Percentiles rank a stretch among this genome's conserved stretches.
phyloP scores from a whole-genome alignment of 768 basidiomycete species.

The Rhodocollybia butyracea region DNA sequence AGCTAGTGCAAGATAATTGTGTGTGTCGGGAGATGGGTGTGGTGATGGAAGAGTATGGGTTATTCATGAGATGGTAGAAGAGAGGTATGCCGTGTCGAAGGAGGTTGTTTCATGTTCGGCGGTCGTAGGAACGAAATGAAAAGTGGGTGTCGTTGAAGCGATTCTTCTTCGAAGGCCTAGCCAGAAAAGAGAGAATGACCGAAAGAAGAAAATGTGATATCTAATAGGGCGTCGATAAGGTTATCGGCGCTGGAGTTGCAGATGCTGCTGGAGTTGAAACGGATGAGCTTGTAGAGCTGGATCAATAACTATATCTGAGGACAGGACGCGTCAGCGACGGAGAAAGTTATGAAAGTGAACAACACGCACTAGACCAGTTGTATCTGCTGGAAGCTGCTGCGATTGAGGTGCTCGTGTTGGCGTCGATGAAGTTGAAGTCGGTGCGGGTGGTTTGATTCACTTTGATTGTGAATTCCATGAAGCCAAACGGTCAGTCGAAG shows the following conservation, averaged over 20 bases:
- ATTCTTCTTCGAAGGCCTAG: slow-evolving; percentile 87
- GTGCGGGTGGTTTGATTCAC: too few species aligned
- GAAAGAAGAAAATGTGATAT: slow-evolving; percentile 17
- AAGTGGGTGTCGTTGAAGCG: slow-evolving; percentile 67
- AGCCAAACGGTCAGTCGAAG: too few species aligned
- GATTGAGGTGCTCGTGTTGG: too few species aligned
- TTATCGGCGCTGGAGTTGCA: slow-evolving; percentile 32
- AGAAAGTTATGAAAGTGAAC: too few species aligned
- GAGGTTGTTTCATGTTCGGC: slow-evolving; percentile 72
- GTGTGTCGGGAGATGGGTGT: slow-evolving; percentile 60
- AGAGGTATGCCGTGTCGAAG: slow-evolving; percentile 66
- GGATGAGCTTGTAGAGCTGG: slow-evolving; percentile 65
- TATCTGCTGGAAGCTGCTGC: too few species aligned
- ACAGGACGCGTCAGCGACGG: too few species aligned
- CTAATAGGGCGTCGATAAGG: slow-evolving; percentile 21
- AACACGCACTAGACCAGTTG: too few species aligned
- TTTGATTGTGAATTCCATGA: too few species aligned
- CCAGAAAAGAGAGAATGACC: background rate
- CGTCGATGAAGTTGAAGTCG: too few species aligned
- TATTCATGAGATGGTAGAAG: slow-evolving; percentile 64
- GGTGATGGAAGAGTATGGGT: slow-evolving; percentile 61
- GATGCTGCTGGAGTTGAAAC: slow-evolving; percentile 16
- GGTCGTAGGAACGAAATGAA: slow-evolving; percentile 65
- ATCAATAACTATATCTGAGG: slow-evolving; percentile 65
- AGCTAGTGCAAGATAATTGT: slow-evolving; percentile 77